Evolutionary conservation across 495 filamentous ascomycete species (phyloP), one percentile per base, ranked within the genome.

Genomic region (Rhizodiscina lignyota): DNA sequence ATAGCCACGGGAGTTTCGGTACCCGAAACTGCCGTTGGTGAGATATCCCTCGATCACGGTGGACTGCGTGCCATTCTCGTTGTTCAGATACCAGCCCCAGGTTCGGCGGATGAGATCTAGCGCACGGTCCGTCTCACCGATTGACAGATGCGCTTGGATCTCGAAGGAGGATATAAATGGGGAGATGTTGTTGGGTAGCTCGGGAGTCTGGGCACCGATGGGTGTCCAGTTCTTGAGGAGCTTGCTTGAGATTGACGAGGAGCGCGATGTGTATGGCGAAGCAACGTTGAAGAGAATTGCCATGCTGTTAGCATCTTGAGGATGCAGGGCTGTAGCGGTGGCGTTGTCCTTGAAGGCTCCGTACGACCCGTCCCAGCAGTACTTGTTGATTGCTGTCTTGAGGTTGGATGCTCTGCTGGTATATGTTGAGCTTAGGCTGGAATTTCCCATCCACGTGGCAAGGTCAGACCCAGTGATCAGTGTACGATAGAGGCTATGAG

Each of bases 331-430:
- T 10, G 60, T 65, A 5, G 62, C 48, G 8, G 61, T 64, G 20
- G 62, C 61, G 39, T 68, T 71, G 49, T 73, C 63, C 38, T 63
- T 64, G 51, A 74, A 76, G 17, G 68, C 67, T 8, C 67, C 65
- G 36, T 56, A 60, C 2, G 38, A 29, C n/a, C 53, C 39, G 35
- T 72, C 64, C 54, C 61, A 75, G 38, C 65, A 67, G 41, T 65
- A 48, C 3, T 43, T 42, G 34, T 67, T 63, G 36, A 67, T 64
- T 21, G 55, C 53, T 5, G 43, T 49, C 41, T 47, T 51, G 13
- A 69, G 54, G 21, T 51, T 39, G 5, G 49, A 38, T 0, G 66
- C 62, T 30, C 56, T 48, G 4, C 46, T 36, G 6, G 54, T 58
- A 53, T 57, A 74, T 20, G 53, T 59, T n/a, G 41, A 45, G 23